phyloP scores from a whole-genome alignment of 805 yeast genomes.

The Wickerhamomyces pijperi region DNA sequence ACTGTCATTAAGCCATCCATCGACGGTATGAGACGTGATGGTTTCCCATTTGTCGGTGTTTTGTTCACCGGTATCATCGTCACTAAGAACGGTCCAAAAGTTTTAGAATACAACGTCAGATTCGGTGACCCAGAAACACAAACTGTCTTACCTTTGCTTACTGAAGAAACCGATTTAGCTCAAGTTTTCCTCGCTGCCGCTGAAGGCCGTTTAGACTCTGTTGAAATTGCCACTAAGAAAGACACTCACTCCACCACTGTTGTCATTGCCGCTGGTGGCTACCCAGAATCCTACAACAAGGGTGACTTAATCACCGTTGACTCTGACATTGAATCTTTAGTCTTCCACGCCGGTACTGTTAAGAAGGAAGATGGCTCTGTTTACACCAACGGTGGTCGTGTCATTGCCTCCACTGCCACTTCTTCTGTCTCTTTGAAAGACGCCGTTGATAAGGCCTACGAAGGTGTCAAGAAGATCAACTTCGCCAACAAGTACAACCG shows the following conservation, averaged over 20 bases:
- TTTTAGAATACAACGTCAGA: slow-evolving; percentile 92
- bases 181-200: slow-evolving; percentile 89
- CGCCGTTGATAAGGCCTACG: slow-evolving; percentile 80
- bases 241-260: slow-evolving; percentile 78
- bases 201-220: slow-evolving; percentile 86
- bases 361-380: slow-evolving; percentile 41
- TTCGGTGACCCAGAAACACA: slow-evolving; percentile 99
- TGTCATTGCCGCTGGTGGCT: slow-evolving; percentile 94
- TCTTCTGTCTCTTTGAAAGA: slow-evolving; percentile 55
- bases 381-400: slow-evolving; percentile 92
- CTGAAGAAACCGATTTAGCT: slow-evolving; percentile 82
- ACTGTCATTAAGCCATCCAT: slow-evolving; percentile 83
- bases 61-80: slow-evolving; percentile 93
- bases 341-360: slow-evolving; percentile 95
- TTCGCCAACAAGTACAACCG: slow-evolving; percentile 77
- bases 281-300: slow-evolving; percentile 79
- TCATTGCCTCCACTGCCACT: slow-evolving; percentile 85
- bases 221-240: slow-evolving; percentile 39
- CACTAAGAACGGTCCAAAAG: slow-evolving; percentile 83
- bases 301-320: slow-evolving; percentile 73
- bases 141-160: slow-evolving; percentile 80
- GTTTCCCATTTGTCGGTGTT: slow-evolving; percentile 91
- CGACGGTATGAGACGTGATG: slow-evolving; percentile 93
- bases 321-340: slow-evolving; percentile 40
- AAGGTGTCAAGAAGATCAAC: slow-evolving; percentile 66